phyloP scores from a whole-genome alignment of 192 early-diverging fungal species.

The Rhizoclosmatium globosum region DNA sequence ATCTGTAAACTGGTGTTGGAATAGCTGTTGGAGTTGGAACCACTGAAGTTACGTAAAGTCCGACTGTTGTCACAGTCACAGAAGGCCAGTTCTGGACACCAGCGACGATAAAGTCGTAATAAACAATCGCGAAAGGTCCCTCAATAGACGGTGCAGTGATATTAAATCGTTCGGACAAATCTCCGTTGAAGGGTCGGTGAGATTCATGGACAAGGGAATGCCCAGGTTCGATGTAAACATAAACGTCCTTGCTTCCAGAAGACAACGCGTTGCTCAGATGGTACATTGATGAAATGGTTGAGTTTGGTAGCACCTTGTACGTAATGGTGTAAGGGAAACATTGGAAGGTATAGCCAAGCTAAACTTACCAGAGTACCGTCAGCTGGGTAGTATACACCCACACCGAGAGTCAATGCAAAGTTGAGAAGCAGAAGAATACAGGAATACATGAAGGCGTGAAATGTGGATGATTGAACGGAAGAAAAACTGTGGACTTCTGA shows the following conservation, averaged over 20 bases:
- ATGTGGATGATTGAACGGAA: background rate
- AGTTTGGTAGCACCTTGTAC: background rate
- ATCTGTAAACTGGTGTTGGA: background rate
- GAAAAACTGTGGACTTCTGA: background rate
- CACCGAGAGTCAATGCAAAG: background rate
- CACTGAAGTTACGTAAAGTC: background rate
- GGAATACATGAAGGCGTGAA: background rate
- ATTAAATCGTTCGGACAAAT: background rate
- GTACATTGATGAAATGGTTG: background rate
- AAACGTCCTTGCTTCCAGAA: constrained; percentile 2
- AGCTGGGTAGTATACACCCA: background rate
- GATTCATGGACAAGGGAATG: constrained; percentile 17
- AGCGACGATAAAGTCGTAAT: constrained; percentile 12
- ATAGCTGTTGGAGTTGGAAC: background rate
- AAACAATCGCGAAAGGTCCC: constrained; percentile 21
- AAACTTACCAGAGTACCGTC: background rate
- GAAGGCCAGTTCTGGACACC: constrained; percentile 16
- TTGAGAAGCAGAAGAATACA: background rate
- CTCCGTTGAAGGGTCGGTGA: background rate
- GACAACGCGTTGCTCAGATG: constrained; percentile 19
- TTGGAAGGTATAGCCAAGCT: background rate
- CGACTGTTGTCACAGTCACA: background rate
- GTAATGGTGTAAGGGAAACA: background rate
- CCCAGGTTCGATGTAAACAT: constrained; percentile 24
- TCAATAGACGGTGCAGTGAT: background rate